Evolutionary conservation across 371 early-diverging fungal species (phyloP).

Genomic region (Coemansia linderi): DNA sequence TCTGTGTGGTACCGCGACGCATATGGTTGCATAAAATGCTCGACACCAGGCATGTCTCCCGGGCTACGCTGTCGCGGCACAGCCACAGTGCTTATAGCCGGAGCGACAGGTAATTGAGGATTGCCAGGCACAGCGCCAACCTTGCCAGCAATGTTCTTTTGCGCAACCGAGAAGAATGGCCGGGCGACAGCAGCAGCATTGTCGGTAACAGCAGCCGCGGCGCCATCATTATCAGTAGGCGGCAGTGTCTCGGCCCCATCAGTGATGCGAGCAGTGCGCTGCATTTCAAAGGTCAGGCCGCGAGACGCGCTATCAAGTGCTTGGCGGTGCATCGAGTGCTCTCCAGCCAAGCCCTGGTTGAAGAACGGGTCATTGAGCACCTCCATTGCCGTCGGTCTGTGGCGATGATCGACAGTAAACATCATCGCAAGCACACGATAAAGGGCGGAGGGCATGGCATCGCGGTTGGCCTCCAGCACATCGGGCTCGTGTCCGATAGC

Average conservation of each 20-base stretch:
- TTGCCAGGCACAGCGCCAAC: background rate
- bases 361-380: slow-evolving; percentile 71
- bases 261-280: slow-evolving; percentile 44
- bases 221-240: background rate
- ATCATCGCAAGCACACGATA: slow-evolving; percentile 59
- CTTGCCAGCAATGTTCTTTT: slow-evolving; percentile 24
- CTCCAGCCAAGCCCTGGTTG: slow-evolving; percentile 43
- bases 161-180: slow-evolving; percentile 45
- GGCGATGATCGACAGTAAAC: slow-evolving; percentile 65
- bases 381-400: slow-evolving; percentile 70
- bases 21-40: slow-evolving; percentile 16
- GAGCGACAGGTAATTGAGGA: background rate
- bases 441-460: slow-evolving; percentile 57
- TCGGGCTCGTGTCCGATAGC: slow-evolving; percentile 59
- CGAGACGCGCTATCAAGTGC: slow-evolving; percentile 51
- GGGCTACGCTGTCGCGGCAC: background rate
- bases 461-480: slow-evolving; percentile 57
- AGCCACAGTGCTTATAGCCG: background rate
- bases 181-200: slow-evolving; percentile 15
- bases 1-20: slow-evolving; percentile 78
- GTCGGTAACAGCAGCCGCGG: background rate
- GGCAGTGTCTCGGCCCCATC: background rate
- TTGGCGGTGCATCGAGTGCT: slow-evolving; percentile 45
- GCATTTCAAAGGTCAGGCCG: slow-evolving; percentile 41
- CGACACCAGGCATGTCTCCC: background rate